These are phyloP conservation scores for Coniochaeta ligniaria DNA, from an alignment of 2,329 filamentous ascomycete species.

Conservation along the genomic window DNA sequence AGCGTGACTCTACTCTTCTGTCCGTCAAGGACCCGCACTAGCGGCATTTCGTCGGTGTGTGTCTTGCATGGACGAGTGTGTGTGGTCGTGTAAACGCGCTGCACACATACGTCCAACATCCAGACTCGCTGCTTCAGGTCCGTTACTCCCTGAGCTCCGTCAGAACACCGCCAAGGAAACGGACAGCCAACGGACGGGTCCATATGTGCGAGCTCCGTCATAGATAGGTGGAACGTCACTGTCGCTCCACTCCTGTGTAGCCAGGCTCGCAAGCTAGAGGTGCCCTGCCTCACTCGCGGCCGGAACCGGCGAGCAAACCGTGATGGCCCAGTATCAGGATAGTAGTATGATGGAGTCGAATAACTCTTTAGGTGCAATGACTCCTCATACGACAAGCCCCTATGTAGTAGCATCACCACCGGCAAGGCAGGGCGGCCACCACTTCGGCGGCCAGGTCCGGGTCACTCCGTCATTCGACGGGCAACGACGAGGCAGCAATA, in stretches of 20 bases:
- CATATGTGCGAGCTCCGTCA: background rate
- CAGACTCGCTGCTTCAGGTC: background rate
- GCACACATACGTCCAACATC: background rate
- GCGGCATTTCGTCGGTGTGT: background rate
- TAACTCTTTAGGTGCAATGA: background rate
- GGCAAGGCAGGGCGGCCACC: background rate
- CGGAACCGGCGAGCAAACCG: background rate
- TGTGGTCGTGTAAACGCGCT: background rate
- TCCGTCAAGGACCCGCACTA: background rate
- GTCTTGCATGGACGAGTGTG: background rate
- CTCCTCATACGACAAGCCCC: background rate
- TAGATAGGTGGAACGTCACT: background rate
- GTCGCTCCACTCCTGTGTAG: background rate
- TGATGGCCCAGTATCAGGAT: background rate
- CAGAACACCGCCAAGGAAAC: background rate
- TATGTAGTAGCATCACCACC: background rate
- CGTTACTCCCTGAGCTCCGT: background rate
- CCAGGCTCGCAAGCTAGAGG: background rate
- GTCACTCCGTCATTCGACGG: background rate
- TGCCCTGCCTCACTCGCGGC: background rate
- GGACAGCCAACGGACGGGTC: background rate
- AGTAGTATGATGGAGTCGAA: background rate
- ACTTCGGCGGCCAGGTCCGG: background rate
- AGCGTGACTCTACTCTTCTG: background rate
- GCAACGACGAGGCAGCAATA: background rate